Evolutionary conservation across 352 stramenopile genomes (phyloP), one percentile per base, ranked within the genome.

Genomic region (Globisporangium camurandrum): DNA sequence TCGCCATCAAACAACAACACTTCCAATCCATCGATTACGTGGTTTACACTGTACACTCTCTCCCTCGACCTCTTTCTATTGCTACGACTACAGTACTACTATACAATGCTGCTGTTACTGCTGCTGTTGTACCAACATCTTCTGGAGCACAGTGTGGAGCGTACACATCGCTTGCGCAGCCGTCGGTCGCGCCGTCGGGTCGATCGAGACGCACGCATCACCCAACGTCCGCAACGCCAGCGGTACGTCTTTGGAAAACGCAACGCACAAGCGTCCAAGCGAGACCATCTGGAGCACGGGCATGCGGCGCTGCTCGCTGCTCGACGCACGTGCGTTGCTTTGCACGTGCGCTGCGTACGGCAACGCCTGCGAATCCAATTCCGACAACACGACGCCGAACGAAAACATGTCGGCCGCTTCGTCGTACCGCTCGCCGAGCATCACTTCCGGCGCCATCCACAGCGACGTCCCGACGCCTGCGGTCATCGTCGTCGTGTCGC

Each of bases 401-500:
- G 69, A 81, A 51, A 64, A 82, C 11, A 82, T 57, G 51, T 82
- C 70, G 14, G 65, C 66, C 42, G 71, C 76, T 23, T 63, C 38
- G 43, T 76, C 67, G 49, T 82, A 82, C 27, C 59, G 57, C 17
- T 57, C 51, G 26, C 70, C 70, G 36, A 76, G 51, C 67, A 82
- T 82, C 22, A 82, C 62, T 51, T 82, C 67, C 3, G 70, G 70
- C 19, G 70, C 70, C 70, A 81, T 81, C 70, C 70, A 81, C n/a
- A 78, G 55, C 5, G 65, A 78, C 6, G 65, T 78, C 17, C 67
- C 70, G 17, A 82, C 67, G 41, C 61, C 58, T 11, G 66, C 68
- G 4, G 70, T 82, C 67, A 82, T 75, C 2, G 66, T 75, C 2
- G 66, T 50, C 5, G 56, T 51, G 28, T 78, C 65, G 19, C 57